Base-by-base conservation (phyloP, 2,329 filamentous ascomycete species). In the Diplodia sapinea region DNA sequence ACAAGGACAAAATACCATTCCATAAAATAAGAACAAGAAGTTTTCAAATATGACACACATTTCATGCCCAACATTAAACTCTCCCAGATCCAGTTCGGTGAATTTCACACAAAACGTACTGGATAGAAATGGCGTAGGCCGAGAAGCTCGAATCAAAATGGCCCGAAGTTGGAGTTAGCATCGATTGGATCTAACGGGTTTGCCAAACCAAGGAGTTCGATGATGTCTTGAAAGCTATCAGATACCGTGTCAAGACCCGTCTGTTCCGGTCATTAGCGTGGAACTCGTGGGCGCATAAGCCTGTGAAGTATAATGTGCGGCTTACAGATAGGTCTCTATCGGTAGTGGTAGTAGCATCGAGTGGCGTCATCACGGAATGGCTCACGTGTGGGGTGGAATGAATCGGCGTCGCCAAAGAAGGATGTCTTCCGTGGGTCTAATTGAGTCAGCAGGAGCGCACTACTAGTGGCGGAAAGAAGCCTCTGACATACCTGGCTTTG, bases 181-280 rank as follows among this genome's bases (percentile, higher is more conserved):
- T 63, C 59, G 11, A 51, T 13, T 1, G 59, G 33, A n/a, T 63
- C 59, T n/a, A 63, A 6, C 13, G 59, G 59, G 17, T 63, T 51
- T 6, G 40, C 26, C 59, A 63, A 5, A 23, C 59, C 59, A 5
- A 63, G 31, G 15, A 63, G 51, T 20, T 63, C 59, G 11, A 63
- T 51, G n/a, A 63, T 51, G n/a, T 63, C 59, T 26, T 63, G 59
- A n/a, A 63, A 63, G 29, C 59, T 63, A 3, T 63, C 59, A 1
- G 59, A 51, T 7, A 63, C 59, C 17, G 59, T 63, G 26, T 63
- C 59, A 2, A 63, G 59, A 26, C 59, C 59, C 13, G 59, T 33
- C 59, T 63, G 38, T 33, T 23, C 8, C 26, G 8, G 3, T 20
- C 1, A 12, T 63, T 15, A 63, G 59, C 7, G 7, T 23, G 15